A percentile compares a stretch with the other conserved stretches of the same genome.
phyloP scores from a whole-genome alignment of 176 grass and related monocot species.

The Puccinellia tenuiflora region DNA sequence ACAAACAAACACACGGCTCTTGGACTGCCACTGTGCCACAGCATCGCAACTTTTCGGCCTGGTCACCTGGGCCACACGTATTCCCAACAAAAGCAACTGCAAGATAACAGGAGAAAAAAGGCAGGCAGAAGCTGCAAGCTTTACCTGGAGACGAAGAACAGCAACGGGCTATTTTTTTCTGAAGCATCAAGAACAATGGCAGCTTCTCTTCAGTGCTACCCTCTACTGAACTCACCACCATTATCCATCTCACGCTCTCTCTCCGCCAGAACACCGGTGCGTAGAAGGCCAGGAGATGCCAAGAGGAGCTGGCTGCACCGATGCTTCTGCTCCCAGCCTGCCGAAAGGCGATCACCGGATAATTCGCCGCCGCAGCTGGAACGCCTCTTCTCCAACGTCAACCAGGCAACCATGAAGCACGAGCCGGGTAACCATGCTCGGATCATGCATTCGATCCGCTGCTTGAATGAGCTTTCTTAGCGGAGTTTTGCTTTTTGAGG shows the following conservation, averaged over 20 bases:
- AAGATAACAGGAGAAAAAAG: background rate
- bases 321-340: constrained; percentile 45
- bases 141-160: background rate
- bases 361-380: constrained; percentile 35
- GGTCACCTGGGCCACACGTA: constrained; percentile 21
- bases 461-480: background rate
- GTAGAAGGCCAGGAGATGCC: background rate
- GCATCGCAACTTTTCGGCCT: background rate
- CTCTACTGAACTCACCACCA: constrained; percentile 10
- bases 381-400: constrained; percentile 92
- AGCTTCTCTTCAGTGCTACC: constrained; percentile 24
- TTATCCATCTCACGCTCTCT: background rate
- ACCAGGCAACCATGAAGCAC: constrained; percentile 81
- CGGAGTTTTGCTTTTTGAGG: background rate
- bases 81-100: background rate
- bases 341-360: constrained; percentile 30
- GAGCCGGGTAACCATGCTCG: constrained; percentile 44
- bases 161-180: background rate
- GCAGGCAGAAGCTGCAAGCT: background rate
- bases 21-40: background rate
- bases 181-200: constrained; percentile 23
- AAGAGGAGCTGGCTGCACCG: constrained; percentile 8
- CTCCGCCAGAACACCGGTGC: background rate
- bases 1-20: background rate
- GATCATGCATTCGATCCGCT: background rate